phyloP scores from a whole-genome alignment of 2,329 filamentous ascomycete genomes.

The Penicillium janthinellum region DNA sequence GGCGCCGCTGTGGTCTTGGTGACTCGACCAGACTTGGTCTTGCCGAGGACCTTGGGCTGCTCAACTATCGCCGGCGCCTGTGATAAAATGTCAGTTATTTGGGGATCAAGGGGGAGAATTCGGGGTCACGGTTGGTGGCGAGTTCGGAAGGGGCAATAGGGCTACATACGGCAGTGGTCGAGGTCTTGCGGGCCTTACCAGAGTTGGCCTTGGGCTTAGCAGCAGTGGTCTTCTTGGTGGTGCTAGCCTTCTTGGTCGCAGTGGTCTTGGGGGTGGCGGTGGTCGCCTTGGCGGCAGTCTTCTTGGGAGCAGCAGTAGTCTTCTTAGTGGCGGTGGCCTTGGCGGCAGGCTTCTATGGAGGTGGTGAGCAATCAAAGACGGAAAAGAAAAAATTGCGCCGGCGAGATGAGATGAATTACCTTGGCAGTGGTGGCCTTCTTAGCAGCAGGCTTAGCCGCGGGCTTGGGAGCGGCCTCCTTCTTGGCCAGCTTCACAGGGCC shows the following conservation, averaged over 20 bases:
- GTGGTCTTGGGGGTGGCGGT: conserved; percentile 51
- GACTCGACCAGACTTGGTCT: conserved; percentile 85
- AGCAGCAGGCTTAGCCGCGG: conserved; percentile 21
- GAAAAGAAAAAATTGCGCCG: neutral
- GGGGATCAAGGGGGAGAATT: conserved; percentile 24
- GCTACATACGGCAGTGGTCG: conserved; percentile 42
- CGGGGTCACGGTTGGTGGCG: neutral
- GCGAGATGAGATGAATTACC: conserved; percentile 11
- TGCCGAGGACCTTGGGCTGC: conserved; percentile 69
- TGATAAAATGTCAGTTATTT: neutral
- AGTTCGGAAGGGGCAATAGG: neutral
- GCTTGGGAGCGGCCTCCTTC: conserved; percentile 60
- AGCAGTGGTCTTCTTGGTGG: conserved; percentile 53
- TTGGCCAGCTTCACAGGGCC: conserved; percentile 91
- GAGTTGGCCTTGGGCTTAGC: conserved; percentile 56
- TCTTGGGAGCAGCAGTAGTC: conserved; percentile 36
- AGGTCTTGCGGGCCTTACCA: conserved; percentile 56
- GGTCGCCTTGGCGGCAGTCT: conserved; percentile 41
- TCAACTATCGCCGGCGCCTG: conserved; percentile 69
- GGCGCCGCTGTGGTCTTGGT: conserved; percentile 63
- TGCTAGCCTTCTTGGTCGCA: conserved; percentile 44
- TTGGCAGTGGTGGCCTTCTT: conserved; percentile 30
- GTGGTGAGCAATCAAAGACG: conserved; percentile 11
- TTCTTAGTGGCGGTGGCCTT: conserved; percentile 32
- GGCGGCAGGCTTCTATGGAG: conserved; percentile 49